Conservation (phyloP, 805 yeast genomes). For the Hagleromyces aurorensis region DNA sequence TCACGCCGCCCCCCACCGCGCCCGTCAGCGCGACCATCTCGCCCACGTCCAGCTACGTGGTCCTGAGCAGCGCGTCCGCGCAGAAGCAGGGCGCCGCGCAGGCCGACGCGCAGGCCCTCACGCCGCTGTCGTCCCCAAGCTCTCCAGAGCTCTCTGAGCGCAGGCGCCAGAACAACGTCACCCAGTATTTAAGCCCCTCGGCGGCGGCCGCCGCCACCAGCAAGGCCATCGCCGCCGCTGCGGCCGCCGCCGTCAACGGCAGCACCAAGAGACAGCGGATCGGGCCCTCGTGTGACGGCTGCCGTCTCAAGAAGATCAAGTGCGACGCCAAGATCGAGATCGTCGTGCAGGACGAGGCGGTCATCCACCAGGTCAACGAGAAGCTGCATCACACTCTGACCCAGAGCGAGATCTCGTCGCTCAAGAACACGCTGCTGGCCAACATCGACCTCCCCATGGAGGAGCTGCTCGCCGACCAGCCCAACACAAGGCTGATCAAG, state of each 20-base stretch:
- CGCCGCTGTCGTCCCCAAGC: no score
- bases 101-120: no score
- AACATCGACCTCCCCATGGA: slow-evolving; percentile 3
- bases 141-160: slow-evolving; percentile 1
- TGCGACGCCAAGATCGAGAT: slow-evolving; percentile 59
- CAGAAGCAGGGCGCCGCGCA: background rate
- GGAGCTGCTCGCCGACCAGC: slow-evolving; percentile 1
- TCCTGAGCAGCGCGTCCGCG: slow-evolving; percentile 2
- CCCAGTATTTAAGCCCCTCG: no score
- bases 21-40: slow-evolving; percentile 9
- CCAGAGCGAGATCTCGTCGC: slow-evolving; percentile 9
- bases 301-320: slow-evolving; percentile 61
- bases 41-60: slow-evolving; percentile 6
- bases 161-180: no score
- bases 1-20: slow-evolving; percentile 5
- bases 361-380: slow-evolving; percentile 14
- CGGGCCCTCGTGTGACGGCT: slow-evolving; percentile 70
- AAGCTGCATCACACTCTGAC: slow-evolving; percentile 19
- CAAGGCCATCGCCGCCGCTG: slow-evolving; percentile 1
- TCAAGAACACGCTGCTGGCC: slow-evolving; percentile 3
- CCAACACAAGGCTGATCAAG: slow-evolving; percentile 14
- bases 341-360: slow-evolving; percentile 24
- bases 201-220: slow-evolving; percentile 2
- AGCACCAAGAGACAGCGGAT: slow-evolving; percentile 45
- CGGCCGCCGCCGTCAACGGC: slow-evolving; percentile 1